phyloP scores from a whole-genome alignment of 805 yeast genomes.

The Jamesozyma hellenica region DNA sequence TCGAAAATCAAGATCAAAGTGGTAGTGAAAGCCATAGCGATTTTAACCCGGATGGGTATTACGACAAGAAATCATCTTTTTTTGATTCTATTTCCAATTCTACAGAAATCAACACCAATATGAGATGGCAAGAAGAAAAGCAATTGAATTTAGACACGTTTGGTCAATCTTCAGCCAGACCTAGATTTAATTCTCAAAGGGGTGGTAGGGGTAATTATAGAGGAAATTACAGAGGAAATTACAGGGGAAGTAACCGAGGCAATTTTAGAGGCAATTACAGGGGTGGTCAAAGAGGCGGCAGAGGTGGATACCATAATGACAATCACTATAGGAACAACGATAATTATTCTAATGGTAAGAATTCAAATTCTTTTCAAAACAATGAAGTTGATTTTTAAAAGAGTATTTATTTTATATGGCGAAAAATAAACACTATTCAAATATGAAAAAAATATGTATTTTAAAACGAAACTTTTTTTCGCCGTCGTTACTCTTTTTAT shows the following conservation, averaged over 20 bases:
- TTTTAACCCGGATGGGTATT: conserved; percentile 31
- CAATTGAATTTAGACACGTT: conserved; percentile 70
- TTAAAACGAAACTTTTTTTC: too few relatives aligned
- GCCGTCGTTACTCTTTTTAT: too few relatives aligned
- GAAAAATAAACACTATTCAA: too few relatives aligned
- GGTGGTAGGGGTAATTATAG: conserved; percentile 27
- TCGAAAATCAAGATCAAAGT: conserved; percentile 1
- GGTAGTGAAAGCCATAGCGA: conserved; percentile 1
- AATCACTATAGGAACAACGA: conserved; percentile 7
- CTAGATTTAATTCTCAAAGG: conserved; percentile 30
- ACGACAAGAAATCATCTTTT: conserved; percentile 76
- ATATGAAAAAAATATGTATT: too few relatives aligned
- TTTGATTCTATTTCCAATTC: conserved; percentile 79
- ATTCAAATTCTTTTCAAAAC: background rate
- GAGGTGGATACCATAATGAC: conserved; percentile 9
- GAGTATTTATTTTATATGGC: too few relatives aligned
- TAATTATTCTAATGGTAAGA: too few relatives aligned
- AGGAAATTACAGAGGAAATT: conserved; percentile 17
- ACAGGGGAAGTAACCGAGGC: conserved; percentile 6
- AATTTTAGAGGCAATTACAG: conserved; percentile 6
- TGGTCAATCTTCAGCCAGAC: conserved; percentile 54
- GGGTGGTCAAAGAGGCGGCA: conserved; percentile 7
- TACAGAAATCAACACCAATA: conserved; percentile 35
- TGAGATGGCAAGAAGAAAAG: conserved; percentile 68
- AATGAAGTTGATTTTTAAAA: conserved; percentile 8